Evolutionary conservation across 345 rosid species (phyloP), one percentile per base, ranked within the genome.

Genomic region (Populus alba): DNA sequence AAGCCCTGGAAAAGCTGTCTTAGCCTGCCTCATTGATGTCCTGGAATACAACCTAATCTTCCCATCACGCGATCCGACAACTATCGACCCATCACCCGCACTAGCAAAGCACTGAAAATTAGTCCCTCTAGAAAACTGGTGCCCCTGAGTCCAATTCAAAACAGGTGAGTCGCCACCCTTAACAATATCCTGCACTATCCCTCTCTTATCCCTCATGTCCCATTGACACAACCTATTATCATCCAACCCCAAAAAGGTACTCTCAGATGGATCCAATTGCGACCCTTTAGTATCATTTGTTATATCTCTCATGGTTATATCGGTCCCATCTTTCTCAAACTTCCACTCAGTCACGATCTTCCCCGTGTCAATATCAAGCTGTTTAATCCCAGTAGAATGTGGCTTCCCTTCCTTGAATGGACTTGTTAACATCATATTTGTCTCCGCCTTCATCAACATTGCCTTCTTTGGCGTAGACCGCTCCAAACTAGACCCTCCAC

Each of bases 391-490:
- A 0, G 87, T 74, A 2, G 97, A 78, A 12, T 91, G 87, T 13
- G 94, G 93, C 69, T 87, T 90, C 78, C 94, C 98, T 72, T 86
- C 91, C 61, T 86, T 89, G 67, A 87, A 81, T 0, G 99, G 99
- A 85, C 97, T 93, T 96, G 91, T 93, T 66, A 95, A 86, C 99
- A 95, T 93, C 97, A 93, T 92, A 80, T 92, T 95, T 1, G 97
- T 95, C 88, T 95, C 98, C 2, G 89, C 99, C 76, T 96, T 90
- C 99, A 95, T 95, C 59, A 95, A 78, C 87, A 95, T 85, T 2
- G 91, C 93, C 90, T 95, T 95, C 77, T 89, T 91, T 0, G 96
- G 96, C 4, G 97, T 90, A 0, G 87, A 83, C 51, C 85, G 77
- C 38, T 76, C 80, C 6, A 57, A 69, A 77, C 81, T 83, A 5